Evolutionary conservation across 1,284 basidiomycete genomes (phyloP), one percentile per base, ranked within the genome.

Genomic region (Moesziomyces antarcticus): DNA sequence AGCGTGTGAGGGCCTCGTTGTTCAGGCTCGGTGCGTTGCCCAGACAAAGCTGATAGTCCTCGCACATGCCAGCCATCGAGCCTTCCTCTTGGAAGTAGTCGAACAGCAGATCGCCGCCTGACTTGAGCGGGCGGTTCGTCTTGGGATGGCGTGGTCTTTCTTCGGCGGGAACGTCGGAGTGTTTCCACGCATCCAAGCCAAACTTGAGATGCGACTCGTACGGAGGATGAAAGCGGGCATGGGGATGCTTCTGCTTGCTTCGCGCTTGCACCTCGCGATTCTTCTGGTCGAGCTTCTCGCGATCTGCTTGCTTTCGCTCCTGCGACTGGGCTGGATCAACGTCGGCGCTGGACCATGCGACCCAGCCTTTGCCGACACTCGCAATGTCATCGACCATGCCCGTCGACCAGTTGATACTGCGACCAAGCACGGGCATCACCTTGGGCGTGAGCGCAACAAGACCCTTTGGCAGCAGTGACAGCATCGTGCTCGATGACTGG

Each of bases 71-170:
- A 18, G 37, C 27, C 16, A 65, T 42, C 24, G 56, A 65, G 6
- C 62, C 56, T n/a, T 65, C 62, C 30, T 53, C 56, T 46, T 22
- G 52, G 7, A 65, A n/a, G 43, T 65, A 65, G 46, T 65, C 62
- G 42, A 58, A 58, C 1, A 65, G 44, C 24, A 65, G 50, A 42
- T 65, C 56, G 10, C 14, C 37, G 24, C 62, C 62, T 5, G 55
- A 50, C 21, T 58, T 57, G 50, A 65, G 50, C 3, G 40, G 40
- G 7, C 62, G 62, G 13, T 21, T 30, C 16, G 62, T 65, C 18
- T 58, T 58, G 5, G 62, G 62, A 53, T 65, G 62, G 10, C 40
- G 42, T 3, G 62, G 62, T 20, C 10, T 27, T 3, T 22, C 21
- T 8, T 53, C 45, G 3, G 16, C 14, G 7, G 18, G n/a, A 20